These are phyloP conservation scores for Theileria parva DNA, from an alignment of 169 alveolate species.

Conservation along the genomic window DNA sequence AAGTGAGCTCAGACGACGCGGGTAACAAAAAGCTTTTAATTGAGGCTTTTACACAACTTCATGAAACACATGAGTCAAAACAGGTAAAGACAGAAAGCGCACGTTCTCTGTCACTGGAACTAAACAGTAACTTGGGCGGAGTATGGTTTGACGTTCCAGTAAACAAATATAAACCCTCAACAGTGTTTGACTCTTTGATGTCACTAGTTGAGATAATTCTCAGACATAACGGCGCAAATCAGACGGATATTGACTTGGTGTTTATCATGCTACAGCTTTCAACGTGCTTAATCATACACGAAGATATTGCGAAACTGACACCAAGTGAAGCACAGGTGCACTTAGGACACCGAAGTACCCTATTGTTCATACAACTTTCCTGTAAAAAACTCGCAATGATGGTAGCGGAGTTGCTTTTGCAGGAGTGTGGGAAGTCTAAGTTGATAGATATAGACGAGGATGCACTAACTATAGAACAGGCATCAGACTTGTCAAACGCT, in stretches of 20 bases:
- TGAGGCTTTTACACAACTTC: conserved; percentile 54
- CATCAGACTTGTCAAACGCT: conserved; percentile 53
- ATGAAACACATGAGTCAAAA: conserved; percentile 37
- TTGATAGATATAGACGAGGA: conserved; percentile 53
- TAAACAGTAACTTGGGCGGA: conserved; percentile 68
- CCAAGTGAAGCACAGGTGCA: conserved; percentile 22
- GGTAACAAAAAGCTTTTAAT: conserved; percentile 48
- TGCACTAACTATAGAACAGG: conserved; percentile 42
- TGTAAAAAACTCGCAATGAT: conserved; percentile 54
- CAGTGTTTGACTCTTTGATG: conserved; percentile 43
- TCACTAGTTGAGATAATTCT: conserved; percentile 46
- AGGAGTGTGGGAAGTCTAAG: conserved; percentile 33
- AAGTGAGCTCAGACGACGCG: neutral
- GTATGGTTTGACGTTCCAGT: conserved; percentile 69
- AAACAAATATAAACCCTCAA: conserved; percentile 61
- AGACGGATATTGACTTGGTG: conserved; percentile 43
- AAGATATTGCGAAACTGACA: conserved; percentile 42
- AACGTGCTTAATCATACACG: conserved; percentile 48
- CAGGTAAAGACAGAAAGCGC: conserved; percentile 23
- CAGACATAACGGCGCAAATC: conserved; percentile 29
- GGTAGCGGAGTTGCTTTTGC: conserved; percentile 46
- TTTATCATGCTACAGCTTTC: conserved; percentile 58
- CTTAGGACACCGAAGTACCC: conserved; percentile 40
- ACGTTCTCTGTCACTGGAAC: conserved; percentile 62
- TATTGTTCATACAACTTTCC: conserved; percentile 52